These are phyloP conservation scores for Nymphaea colorata DNA, from an alignment of 164 flowering plant genomes.

Conservation along the genomic window DNA sequence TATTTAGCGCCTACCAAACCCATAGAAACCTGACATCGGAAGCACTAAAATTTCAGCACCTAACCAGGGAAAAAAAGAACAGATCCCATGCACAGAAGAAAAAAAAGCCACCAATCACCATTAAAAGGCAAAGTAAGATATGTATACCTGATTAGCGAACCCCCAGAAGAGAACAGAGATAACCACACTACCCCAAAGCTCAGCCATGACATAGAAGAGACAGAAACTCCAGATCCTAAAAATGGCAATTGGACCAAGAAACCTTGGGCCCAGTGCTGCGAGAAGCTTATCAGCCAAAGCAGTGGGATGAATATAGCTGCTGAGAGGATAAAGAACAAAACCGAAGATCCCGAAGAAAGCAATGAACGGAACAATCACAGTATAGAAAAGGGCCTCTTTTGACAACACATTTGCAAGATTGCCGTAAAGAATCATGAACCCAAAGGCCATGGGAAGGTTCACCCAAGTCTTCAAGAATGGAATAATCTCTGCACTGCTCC, in stretches of 20 bases:
- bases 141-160: conserved; percentile 23
- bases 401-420: conserved; percentile 21
- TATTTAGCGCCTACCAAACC: too few species aligned
- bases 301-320: conserved; percentile 13
- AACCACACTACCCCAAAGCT: conserved; percentile 27
- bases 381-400: conserved; percentile 16
- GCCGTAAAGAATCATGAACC: conserved; percentile 19
- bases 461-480: conserved; percentile 27
- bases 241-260: conserved; percentile 23
- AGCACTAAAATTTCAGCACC: too few species aligned
- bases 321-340: conserved; percentile 15
- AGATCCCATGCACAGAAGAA: too few species aligned
- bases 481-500: conserved; percentile 26
- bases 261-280: conserved; percentile 15
- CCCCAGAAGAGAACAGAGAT: conserved; percentile 27
- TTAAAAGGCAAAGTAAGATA: neutral
- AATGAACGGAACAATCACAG: conserved; percentile 20
- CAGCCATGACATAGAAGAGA: conserved; percentile 24
- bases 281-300: conserved; percentile 20
- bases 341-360: conserved; percentile 20
- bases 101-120: too few species aligned
- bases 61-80: too few species aligned
- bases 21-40: too few species aligned
- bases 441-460: conserved; percentile 22
- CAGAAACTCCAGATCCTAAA: conserved; percentile 25